phyloP scores from a whole-genome alignment of 177 flowering plant genomes.

The Vitis hybrid region DNA sequence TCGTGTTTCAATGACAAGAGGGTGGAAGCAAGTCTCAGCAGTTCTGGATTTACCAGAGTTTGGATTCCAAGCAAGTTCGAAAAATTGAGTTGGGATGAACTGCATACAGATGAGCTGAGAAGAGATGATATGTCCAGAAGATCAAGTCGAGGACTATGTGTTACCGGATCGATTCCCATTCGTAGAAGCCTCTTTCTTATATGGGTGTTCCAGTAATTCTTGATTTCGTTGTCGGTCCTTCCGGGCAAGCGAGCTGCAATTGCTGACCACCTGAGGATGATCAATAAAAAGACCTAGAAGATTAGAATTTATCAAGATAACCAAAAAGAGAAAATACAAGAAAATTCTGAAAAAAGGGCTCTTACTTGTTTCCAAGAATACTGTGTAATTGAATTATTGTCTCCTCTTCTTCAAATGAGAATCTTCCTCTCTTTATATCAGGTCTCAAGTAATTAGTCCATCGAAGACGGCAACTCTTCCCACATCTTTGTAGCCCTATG shows the following conservation, averaged over 20 bases:
- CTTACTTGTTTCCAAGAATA: constrained; percentile 78
- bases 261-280: constrained; percentile 60
- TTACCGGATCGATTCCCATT: constrained; percentile 82
- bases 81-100: constrained; percentile 42
- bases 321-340: not conserved
- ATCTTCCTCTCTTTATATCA: constrained; percentile 76
- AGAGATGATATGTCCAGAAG: constrained; percentile 60
- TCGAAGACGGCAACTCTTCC: constrained; percentile 82
- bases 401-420: constrained; percentile 84
- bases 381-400: constrained; percentile 73
- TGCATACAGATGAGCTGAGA: constrained; percentile 39
- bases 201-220: constrained; percentile 93
- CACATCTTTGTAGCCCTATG: constrained; percentile 74
- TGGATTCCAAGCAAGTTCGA: constrained; percentile 48
- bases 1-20: constrained; percentile 37
- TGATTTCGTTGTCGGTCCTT: constrained; percentile 82
- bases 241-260: constrained; percentile 85
- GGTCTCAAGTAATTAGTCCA: constrained; percentile 86
- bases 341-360: not conserved
- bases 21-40: constrained; percentile 40
- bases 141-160: constrained; percentile 76
- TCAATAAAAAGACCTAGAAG: not conserved
- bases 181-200: constrained; percentile 67
- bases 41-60: constrained; percentile 49
- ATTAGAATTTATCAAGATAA: not conserved